Evolutionary conservation across 352 stramenopile species (phyloP).

Genomic region (Plasmopara muralis): DNA sequence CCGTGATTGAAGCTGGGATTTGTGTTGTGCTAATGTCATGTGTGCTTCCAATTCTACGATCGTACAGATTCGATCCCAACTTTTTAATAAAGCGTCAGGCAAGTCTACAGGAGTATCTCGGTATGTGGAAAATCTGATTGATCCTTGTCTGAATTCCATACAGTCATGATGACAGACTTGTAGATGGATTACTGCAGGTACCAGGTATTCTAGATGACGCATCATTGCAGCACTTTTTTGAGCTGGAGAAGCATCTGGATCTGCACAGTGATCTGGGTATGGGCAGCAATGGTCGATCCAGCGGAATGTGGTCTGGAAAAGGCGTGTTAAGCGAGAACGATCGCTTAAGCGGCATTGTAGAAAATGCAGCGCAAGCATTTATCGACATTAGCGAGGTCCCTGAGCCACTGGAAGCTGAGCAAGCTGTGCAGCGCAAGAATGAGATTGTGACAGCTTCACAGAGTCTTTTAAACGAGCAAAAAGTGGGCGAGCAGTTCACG

Average conservation of each 20-base stretch:
- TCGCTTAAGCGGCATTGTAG: conserved; percentile 67
- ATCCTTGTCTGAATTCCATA: not conserved
- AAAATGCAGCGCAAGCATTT: conserved; percentile 67
- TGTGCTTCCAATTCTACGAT: conserved; percentile 1
- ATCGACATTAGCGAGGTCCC: conserved; percentile 81
- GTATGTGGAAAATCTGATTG: conserved; percentile 17
- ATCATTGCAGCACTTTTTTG: conserved; percentile 71
- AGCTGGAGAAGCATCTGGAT: conserved; percentile 75
- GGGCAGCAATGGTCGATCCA: conserved; percentile 45
- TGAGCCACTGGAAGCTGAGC: conserved; percentile 69
- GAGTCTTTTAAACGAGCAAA: conserved; percentile 42
- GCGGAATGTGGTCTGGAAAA: conserved; percentile 42
- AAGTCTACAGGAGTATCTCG: conserved; percentile 68
- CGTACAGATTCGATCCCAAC: conserved; percentile 71
- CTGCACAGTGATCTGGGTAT: conserved; percentile 39
- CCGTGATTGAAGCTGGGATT: not conserved
- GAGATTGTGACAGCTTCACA: conserved; percentile 59
- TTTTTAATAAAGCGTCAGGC: conserved; percentile 73
- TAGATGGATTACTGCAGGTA: conserved; percentile 53
- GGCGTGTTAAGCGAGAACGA: conserved; percentile 67
- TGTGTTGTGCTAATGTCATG: conserved; percentile 4
- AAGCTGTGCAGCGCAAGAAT: conserved; percentile 69
- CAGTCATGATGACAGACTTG: not conserved
- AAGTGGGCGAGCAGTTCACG: conserved; percentile 49
- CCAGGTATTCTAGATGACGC: conserved; percentile 70